These are phyloP conservation scores for Tylopilus sp. DNA, from an alignment of 1,284 basidiomycete genomes.

Conservation along the genomic window DNA sequence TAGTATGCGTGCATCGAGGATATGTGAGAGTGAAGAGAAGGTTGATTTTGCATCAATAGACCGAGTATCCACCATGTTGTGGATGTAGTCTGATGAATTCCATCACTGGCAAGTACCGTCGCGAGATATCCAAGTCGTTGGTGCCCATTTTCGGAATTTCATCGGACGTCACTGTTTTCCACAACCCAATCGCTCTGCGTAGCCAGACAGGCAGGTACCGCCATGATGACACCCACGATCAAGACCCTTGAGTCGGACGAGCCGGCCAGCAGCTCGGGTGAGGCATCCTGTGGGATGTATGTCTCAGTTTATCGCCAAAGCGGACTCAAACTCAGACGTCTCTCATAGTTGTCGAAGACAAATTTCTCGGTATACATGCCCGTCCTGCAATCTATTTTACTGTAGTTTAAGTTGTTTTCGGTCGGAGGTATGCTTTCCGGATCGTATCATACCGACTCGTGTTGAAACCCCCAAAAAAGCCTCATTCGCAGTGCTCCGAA, in stretches of 20 bases:
- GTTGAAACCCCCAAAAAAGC: conserved; percentile 45
- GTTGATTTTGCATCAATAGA: conserved; percentile 57
- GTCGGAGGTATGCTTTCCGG: conserved; percentile 57
- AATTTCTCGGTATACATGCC: conserved; percentile 79
- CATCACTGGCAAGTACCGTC: too few species aligned
- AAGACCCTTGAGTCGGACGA: conserved; percentile 30
- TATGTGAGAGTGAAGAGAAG: conserved; percentile 72
- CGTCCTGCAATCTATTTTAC: conserved; percentile 78
- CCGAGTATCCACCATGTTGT: conserved; percentile 28
- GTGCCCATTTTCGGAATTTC: too few species aligned
- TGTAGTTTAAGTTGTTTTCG: conserved; percentile 81
- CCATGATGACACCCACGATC: conserved; percentile 28
- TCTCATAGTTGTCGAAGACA: conserved; percentile 71
- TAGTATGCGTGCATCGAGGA: conserved; percentile 78
- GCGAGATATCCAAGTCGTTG: too few species aligned
- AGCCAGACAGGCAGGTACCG: too few species aligned
- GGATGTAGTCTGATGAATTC: too few species aligned
- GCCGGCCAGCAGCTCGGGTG: conserved; percentile 16
- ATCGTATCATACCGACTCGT: background rate
- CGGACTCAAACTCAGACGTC: conserved; percentile 15
- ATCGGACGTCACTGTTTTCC: too few species aligned
- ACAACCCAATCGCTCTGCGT: too few species aligned
- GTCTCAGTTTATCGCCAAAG: conserved; percentile 25
- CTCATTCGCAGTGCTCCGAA: conserved; percentile 76
- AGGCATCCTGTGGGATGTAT: conserved; percentile 49